Conservation (phyloP, 2,329 filamentous ascomycete genomes). For the Fusarium coicis region DNA sequence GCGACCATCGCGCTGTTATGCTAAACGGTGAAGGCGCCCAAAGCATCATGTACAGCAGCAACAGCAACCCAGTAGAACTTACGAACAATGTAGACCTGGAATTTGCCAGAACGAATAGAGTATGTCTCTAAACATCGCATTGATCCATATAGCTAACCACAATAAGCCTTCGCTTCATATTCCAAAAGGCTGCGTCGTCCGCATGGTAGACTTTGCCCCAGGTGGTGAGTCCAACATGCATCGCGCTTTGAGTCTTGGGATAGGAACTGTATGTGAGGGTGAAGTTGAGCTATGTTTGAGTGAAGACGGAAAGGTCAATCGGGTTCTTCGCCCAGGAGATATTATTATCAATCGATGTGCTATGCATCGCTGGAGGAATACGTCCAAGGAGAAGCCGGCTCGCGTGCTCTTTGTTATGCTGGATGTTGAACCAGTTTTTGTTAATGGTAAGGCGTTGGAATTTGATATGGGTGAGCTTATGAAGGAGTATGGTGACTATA, state of each 20-base stretch:
- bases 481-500: neutral
- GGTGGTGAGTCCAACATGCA: neutral
- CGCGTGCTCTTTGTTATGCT: neutral
- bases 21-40: neutral
- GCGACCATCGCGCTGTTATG: neutral
- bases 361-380: neutral
- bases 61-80: neutral
- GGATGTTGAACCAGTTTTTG: neutral
- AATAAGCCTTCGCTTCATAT: neutral
- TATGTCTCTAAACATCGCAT: neutral
- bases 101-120: neutral
- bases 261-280: neutral
- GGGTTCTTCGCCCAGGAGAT: neutral
- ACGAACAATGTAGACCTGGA: neutral
- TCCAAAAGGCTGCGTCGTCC: neutral
- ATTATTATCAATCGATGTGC: neutral
- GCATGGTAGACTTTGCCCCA: neutral
- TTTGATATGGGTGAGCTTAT: neutral
- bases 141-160: fast-evolving
- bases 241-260: neutral
- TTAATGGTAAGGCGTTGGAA: neutral
- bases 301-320: neutral
- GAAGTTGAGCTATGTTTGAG: neutral
- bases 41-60: neutral
- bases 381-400: neutral